Base-by-base conservation (phyloP, 2,329 filamentous ascomycete species). In the Epichloe typhina region DNA sequence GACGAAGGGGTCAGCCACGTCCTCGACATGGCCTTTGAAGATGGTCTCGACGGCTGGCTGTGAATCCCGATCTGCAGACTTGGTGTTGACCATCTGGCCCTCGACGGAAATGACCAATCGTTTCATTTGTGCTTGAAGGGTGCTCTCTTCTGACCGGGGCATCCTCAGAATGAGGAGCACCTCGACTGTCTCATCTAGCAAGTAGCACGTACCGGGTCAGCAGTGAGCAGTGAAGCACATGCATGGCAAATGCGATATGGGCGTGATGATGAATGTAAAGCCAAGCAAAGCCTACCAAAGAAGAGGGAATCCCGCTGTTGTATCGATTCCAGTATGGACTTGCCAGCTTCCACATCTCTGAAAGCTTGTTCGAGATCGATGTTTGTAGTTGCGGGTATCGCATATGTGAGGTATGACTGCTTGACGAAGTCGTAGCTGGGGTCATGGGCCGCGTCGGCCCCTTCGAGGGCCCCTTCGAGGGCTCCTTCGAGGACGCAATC, bases 81-180 rank as follows among this genome's bases (percentile, higher is more conserved):
- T 69, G 63, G 75, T 70, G 64, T 83, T 84, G 51, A 78, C 66
- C 38, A 86, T 76, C 53, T 83, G 80, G 2, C 76, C 79, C 59
- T 89, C 83, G 7, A 90, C 66, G 43, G 75, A 79, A 52, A 89
- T 74, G 23, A 76, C 71, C n/a, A 89, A 68, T 51, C 83, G 73
- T 47, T 72, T 71, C 37, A 88, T 69, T 50, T 80, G 80, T 37
- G 76, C 72, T 51, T 76, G 72, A 19, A 88, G 67, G 0, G 70
- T 69, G 35, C 71, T 64, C 53, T 84, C 75, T 50, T 80, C 75
- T 51, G 76, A 70, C 59, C 76, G 72, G 4, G 82, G 80, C 8
- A 82, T 82, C 59, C 78, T 77, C 52, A 90, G 73, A 11, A 87
- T 72, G 54, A 89, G 69, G 60, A 86, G 80, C 17, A 88, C 73